phyloP scores from a whole-genome alignment of 2,329 filamentous ascomycete genomes.

The Mollisia scopiformis region DNA sequence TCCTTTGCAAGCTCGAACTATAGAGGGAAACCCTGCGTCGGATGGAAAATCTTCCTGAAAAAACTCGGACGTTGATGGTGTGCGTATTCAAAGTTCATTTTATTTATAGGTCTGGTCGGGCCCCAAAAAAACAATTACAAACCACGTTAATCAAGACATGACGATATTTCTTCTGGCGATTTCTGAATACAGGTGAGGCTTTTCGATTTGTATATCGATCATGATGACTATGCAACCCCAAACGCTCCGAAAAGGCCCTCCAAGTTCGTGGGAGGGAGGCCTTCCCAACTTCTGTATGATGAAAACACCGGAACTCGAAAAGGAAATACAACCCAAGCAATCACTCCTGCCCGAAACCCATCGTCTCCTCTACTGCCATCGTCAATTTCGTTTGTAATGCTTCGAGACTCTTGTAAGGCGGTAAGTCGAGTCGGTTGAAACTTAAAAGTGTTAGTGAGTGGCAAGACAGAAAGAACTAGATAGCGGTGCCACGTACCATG shows the following conservation, averaged over 20 bases:
- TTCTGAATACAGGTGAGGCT: constrained; percentile 22
- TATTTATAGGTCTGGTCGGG: background rate
- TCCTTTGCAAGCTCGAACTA: background rate
- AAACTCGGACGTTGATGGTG: background rate
- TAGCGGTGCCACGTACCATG: constrained; percentile 69
- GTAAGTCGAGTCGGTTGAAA: constrained; percentile 96
- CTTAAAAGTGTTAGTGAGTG: constrained; percentile 47
- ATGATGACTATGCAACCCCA: constrained; percentile 20
- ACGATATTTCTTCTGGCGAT: constrained; percentile 12
- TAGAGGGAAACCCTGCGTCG: background rate
- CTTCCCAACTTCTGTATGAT: constrained; percentile 27
- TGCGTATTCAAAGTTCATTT: background rate
- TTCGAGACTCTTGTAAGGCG: constrained; percentile 88
- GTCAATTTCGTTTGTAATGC: constrained; percentile 86
- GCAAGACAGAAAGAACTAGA: background rate
- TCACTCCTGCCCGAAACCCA: constrained; percentile 97
- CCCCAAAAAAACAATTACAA: constrained; percentile 2
- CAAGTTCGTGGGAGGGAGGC: constrained; percentile 5
- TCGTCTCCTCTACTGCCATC: constrained; percentile 97
- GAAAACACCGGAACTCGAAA: constrained; percentile 25
- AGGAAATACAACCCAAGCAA: constrained; percentile 23
- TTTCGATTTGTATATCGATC: constrained; percentile 19
- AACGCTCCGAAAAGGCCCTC: constrained; percentile 6
- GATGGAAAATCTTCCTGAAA: background rate
- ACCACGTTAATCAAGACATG: constrained; percentile 3